Base-by-base conservation (phyloP, 805 yeast species). In the Candida railenensis region DNA sequence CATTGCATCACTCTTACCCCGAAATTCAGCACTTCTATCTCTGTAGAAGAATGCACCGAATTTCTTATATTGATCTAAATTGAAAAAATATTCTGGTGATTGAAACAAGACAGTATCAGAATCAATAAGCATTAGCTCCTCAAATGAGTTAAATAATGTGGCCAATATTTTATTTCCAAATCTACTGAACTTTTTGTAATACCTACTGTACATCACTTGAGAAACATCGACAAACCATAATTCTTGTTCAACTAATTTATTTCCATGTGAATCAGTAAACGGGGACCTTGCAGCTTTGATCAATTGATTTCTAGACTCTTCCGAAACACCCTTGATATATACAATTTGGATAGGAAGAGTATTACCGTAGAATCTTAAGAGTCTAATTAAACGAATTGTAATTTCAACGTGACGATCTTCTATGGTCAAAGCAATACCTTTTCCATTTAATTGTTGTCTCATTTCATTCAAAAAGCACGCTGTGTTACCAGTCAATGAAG, bases 101-200 rank as follows among this genome's bases (percentile, higher is more conserved):
- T 68, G 63, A 42, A 78, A 61, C 1, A 79, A 69, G 1, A 79
- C 76, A 1, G 74, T 65, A 50, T 76, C 82, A 2, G 83, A 82
- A 54, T 81, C 86, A 15, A 81, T 46, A 22, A 81, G 61, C 11
- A 81, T 61, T 34, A 71, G 67, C 51, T 78, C 81, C 33, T 73
- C 71, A 53, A 80, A 80, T 8, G 81, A 72, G 43, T 66, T 65
- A 60, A 78, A 78, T 37, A 76, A 50, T 2, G 74, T 56, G 0
- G 82, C 78, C 34, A 77, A 52, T 43, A 78, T 63, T 52, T 78
- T 78, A 55, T 73, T 76, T 41, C 73, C 74, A 56, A 74, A 78
- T 0, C 74, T 67, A 2, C 56, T 57, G 46, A 78, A 78, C 40
- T 65, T 65, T 16, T 36, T 30, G 19, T 43, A 36, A 42, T 45